Evolutionary conservation across 106 monocot genomes (phyloP), one percentile per base, ranked within the genome.

Genomic region (Apostasia ramifera): DNA sequence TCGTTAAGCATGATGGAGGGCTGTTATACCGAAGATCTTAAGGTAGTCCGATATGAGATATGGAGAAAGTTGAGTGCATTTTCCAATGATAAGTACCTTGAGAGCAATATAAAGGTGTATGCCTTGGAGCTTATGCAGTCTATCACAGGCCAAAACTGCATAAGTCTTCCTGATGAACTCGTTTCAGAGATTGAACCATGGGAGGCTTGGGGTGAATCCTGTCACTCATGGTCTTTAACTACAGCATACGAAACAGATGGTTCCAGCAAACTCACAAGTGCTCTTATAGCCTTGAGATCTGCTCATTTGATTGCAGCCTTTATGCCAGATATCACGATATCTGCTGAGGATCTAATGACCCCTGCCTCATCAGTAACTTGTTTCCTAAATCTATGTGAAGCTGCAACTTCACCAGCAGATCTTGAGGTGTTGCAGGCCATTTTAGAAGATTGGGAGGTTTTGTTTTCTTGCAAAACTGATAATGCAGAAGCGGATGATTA

Each of bases 101-200:
- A 78, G 4, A 92, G 73, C 55, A 73, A 79, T 40, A 42, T 78
- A 8, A 75, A 92, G 14, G 78, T 97, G 6, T 83, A 87, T 84
- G 73, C 83, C 7, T 73, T 97, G 70, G 83, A 97, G 67, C 72
- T 97, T 48, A 89, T 97, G 97, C 86, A 92, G 59, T 77, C 74
- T 54, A 74, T 97, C 5, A 82, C 79, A 2, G 89, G 97, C 9
- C 84, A 70, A 68, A 85, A 89, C 53, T 55, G 71, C 47, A 76
- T 48, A 52, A 92, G 60, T 54, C 75, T 83, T 70, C 84, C 85
- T 6, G 53, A 43, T 45, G 78, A 86, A 76, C 63, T 81, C 60
- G 71, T 80, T 67, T 78, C 75, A 43, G 69, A 76, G 71, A 72
- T 97, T 52, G 64, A 81, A 40, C 80, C 82, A 43, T 97, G 97